phyloP scores from a whole-genome alignment of 2,329 filamentous ascomycete species.

The Fusarium anthophilum region DNA sequence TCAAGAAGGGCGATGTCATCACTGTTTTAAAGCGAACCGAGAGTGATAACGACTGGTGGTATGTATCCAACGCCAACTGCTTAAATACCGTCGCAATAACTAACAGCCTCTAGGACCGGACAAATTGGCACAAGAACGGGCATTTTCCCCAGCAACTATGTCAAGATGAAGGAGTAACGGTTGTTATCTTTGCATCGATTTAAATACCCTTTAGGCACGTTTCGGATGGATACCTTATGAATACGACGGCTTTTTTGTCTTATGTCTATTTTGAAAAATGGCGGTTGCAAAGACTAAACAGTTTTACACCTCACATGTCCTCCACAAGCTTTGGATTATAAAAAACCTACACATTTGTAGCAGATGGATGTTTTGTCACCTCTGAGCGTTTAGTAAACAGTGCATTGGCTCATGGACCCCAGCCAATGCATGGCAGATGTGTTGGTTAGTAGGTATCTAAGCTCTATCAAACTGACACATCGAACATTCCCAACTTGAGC shows the following conservation, averaged over 20 bases:
- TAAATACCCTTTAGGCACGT: constrained; percentile 35
- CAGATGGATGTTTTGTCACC: not conserved
- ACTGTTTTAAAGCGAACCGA: constrained; percentile 95
- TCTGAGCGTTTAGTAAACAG: not conserved
- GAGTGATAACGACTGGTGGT: constrained; percentile 95
- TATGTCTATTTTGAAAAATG: not conserved
- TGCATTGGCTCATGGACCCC: not conserved
- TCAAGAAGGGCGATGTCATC: constrained; percentile 97
- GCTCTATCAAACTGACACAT: not conserved
- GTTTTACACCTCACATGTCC: not conserved
- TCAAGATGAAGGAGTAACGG: constrained; percentile 68
- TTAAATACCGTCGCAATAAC: not conserved
- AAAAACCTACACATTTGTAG: not conserved
- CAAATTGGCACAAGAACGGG: constrained; percentile 85
- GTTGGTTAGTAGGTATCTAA: not conserved
- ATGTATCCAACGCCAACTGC: constrained; percentile 49
- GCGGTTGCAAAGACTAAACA: not conserved
- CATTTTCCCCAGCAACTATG: constrained; percentile 89
- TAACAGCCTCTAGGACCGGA: constrained; percentile 72
- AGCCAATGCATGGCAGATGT: not conserved
- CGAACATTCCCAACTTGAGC: not conserved
- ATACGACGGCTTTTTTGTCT: constrained; percentile 12
- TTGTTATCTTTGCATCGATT: constrained; percentile 26
- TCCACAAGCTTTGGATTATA: not conserved
- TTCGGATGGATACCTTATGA: constrained; percentile 18